Percentiles rank a stretch among this genome's conserved stretches.
These are phyloP conservation scores for Talaromyces sp. DNA, from an alignment of 2,329 filamentous ascomycete genomes.

Conservation along the genomic window DNA sequence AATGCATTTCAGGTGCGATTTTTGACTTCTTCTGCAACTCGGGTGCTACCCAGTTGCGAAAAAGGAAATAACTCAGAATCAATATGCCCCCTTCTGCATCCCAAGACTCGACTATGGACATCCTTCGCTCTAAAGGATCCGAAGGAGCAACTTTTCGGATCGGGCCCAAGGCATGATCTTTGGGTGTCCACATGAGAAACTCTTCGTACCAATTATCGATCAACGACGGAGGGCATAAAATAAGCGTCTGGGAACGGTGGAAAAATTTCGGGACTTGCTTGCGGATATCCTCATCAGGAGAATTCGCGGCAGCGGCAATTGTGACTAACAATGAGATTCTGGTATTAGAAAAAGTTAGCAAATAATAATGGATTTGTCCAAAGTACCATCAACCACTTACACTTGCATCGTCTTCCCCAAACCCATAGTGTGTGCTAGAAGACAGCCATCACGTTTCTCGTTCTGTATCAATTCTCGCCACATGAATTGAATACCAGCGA, in stretches of 20 bases:
- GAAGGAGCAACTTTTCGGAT: slow-evolving; percentile 55
- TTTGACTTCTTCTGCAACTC: slow-evolving; percentile 32
- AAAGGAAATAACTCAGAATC: slow-evolving; percentile 71
- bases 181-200: slow-evolving; percentile 65
- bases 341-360: slow-evolving; percentile 7
- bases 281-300: slow-evolving; percentile 54
- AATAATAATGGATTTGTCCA: background rate
- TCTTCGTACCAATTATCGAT: slow-evolving; percentile 84
- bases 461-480: slow-evolving; percentile 77
- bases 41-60: slow-evolving; percentile 51
- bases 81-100: slow-evolving; percentile 64
- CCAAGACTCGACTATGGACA: slow-evolving; percentile 58
- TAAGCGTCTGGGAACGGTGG: slow-evolving; percentile 60
- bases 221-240: slow-evolving; percentile 72
- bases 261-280: slow-evolving; percentile 68
- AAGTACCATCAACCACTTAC: slow-evolving; percentile 34
- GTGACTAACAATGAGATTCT: slow-evolving; percentile 75
- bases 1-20: slow-evolving; percentile 30
- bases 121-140: slow-evolving; percentile 38
- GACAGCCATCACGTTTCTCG: slow-evolving; percentile 65
- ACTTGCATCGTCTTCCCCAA: slow-evolving; percentile 91
- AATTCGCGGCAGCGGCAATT: slow-evolving; percentile 64
- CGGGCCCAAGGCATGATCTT: slow-evolving; percentile 51
- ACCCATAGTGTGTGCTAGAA: slow-evolving; percentile 88
- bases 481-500: slow-evolving; percentile 78